Base-by-base conservation (phyloP, 768 basidiomycete species). In the Suillus weaverae region DNA sequence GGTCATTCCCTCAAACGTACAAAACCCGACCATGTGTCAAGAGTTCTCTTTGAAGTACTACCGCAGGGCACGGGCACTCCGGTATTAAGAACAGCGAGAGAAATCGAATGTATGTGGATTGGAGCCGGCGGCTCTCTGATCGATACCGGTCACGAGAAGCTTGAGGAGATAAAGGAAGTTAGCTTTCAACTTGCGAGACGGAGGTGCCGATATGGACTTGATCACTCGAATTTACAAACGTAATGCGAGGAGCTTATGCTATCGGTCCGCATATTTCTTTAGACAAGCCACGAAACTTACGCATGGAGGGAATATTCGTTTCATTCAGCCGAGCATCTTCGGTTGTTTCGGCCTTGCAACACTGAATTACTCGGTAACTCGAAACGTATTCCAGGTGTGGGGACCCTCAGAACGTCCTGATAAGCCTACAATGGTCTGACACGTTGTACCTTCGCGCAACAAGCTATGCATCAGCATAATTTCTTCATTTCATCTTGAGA, bases 21-120 rank as follows among this genome's bases (percentile, higher is more conserved):
- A 70, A 9, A 73, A 76, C 62, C 74, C 78, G 16, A 75, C 71
- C 8, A 75, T 71, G 16, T 54, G 76, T 50, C 14, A 14, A 50
- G 22, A 26, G 48, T 50, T 50, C 22, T 50, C 22, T 50, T 50
- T 22, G 48, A 33, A 77, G 73, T 60, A 72, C 77, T 46, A 60
- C 65, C 78, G 51, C 64, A 67, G 13, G 73, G 72, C 67, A 77
- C 75, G 14, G 71, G 74, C 71, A 46, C 79, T 79, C 69, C 60
- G 64, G n/a, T 74, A 78, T 64, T 78, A 74, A 77, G 43, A 66
- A 73, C 75, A 10, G 66, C 74, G 4, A 78, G 76, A 75, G 74
- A 76, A 59, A 69, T 65, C 65, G 8, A 68, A 65, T 32, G 78
- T 76, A n/a, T 77, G 74, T 64, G 71, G 60, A 4, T 70, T 70